These are phyloP conservation scores for Liquidambar formosana DNA, from an alignment of 164 flowering plant genomes.

Conservation along the genomic window DNA sequence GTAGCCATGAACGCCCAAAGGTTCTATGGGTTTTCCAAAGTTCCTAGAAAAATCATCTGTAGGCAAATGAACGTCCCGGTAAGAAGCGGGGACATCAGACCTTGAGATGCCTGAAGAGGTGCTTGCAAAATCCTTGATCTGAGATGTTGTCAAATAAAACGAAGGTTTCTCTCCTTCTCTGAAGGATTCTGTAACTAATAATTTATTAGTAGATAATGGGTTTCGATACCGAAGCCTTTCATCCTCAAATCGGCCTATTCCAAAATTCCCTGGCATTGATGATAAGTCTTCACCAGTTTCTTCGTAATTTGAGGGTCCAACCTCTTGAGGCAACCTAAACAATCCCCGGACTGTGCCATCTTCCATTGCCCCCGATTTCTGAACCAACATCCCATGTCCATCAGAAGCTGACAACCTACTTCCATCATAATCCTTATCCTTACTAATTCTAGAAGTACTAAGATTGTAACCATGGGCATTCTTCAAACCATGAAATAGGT, in stretches of 20 bases:
- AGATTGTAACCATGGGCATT: constrained; percentile 10
- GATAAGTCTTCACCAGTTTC: constrained; percentile 16
- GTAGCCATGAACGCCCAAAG: constrained; percentile 9
- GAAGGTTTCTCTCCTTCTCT: constrained; percentile 18
- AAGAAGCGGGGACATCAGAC: constrained; percentile 9
- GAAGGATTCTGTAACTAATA: constrained; percentile 10
- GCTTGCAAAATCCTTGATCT: constrained; percentile 10
- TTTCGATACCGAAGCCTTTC: constrained; percentile 17
- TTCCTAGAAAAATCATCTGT: constrained; percentile 15
- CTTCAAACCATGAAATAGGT: constrained; percentile 3
- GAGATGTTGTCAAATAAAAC: constrained; percentile 15
- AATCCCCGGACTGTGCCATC: constrained; percentile 15
- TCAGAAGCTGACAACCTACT: constrained; percentile 8
- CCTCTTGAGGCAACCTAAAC: constrained; percentile 12
- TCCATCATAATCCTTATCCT: constrained; percentile 18
- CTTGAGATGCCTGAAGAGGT: constrained; percentile 15
- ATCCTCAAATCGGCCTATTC: constrained; percentile 18
- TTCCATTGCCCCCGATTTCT: constrained; percentile 12
- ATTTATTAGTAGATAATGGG: constrained; percentile 15
- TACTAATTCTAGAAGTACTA: constrained; percentile 5
- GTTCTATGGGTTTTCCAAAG: constrained; percentile 13
- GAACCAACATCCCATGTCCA: constrained; percentile 5
- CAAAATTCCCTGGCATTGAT: neutral
- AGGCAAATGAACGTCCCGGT: constrained; percentile 18
- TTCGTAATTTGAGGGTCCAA: constrained; percentile 16